A percentile compares a stretch with the other conserved stretches of the same genome.
phyloP scores from a whole-genome alignment of 305 asterid species.

The Withania somnifera region DNA sequence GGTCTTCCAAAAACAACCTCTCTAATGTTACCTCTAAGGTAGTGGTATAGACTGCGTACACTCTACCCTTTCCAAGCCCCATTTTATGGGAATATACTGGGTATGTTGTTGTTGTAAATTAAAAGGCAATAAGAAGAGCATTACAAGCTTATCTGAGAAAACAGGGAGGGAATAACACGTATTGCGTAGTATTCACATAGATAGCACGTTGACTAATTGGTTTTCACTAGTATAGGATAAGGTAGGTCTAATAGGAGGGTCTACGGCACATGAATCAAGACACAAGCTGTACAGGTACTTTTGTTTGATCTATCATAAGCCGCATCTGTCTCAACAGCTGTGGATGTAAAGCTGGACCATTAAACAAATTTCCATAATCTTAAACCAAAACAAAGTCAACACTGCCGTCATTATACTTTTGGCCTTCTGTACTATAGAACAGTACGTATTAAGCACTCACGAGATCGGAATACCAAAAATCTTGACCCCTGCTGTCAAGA shows the following conservation, averaged over 20 bases:
- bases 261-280: neutral
- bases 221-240: neutral
- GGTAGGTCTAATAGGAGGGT: neutral
- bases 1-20: too few relatives aligned
- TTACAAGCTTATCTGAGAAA: neutral
- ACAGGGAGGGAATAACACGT: neutral
- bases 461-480: neutral
- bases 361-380: neutral
- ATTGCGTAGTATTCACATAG: neutral
- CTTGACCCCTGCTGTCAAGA: neutral
- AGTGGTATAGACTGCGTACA: too few relatives aligned
- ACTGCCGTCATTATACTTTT: neutral
- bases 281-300: neutral
- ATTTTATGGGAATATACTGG: too few relatives aligned
- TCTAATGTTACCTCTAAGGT: too few relatives aligned
- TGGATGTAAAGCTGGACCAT: neutral
- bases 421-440: neutral
- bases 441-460: neutral
- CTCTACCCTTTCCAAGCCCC: too few relatives aligned
- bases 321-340: neutral
- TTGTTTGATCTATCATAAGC: neutral
- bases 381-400: neutral
- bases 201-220: neutral
- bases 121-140: neutral
- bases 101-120: too few relatives aligned